Base-by-base conservation (phyloP, 2,329 filamentous ascomycete species). In the Colletotrichum orbiculare region DNA sequence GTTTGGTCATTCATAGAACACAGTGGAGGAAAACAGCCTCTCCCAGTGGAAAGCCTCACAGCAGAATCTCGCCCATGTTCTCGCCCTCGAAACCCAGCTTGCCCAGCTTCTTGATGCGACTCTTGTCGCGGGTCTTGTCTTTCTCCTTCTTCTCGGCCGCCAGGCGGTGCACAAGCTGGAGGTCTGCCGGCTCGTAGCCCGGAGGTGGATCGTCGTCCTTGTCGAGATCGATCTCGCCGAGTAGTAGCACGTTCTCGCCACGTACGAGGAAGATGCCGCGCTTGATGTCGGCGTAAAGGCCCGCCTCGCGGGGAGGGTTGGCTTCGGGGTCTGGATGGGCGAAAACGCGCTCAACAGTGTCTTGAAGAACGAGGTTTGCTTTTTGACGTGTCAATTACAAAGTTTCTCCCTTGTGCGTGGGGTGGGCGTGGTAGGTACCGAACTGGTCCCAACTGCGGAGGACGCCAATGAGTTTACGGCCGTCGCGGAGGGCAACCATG, bases 401-500 rank as follows among this genome's bases (percentile, higher is more conserved):
- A 25, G 25, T 25, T 25, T 25, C 25, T 25, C 25, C 25, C 25
- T 25, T 25, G 25, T 25, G 25, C 25, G 46, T 66, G 54, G 35
- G 37, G 56, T 52, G 54, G 17, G 35, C n/a, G n/a, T 48, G 56
- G 59, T 53, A 42, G 45, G 73, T 89, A 97, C 94, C 95, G 75
- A 97, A 98, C 79, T 99, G 96, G 79, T 99, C 96, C 93, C 96
- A 99, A 71, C 93, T 97, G 73, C 96, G 87, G 71, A 99, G 81
- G 50, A 98, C 92, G 37, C 96, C 96, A 71, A 97, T 92, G 70
- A 98, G 84, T 81, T 98, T 98, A 72, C 95, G 89, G 67, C 96
- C 96, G 76, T 99, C 96, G 71, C 96, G 91, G 60, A 99, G 86
- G 50, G 94, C 89, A 61, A 98, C 86, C 80, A 97, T 89, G 65